Conservation (phyloP, 805 yeast species). For the Spencermartinsiella europaea region DNA sequence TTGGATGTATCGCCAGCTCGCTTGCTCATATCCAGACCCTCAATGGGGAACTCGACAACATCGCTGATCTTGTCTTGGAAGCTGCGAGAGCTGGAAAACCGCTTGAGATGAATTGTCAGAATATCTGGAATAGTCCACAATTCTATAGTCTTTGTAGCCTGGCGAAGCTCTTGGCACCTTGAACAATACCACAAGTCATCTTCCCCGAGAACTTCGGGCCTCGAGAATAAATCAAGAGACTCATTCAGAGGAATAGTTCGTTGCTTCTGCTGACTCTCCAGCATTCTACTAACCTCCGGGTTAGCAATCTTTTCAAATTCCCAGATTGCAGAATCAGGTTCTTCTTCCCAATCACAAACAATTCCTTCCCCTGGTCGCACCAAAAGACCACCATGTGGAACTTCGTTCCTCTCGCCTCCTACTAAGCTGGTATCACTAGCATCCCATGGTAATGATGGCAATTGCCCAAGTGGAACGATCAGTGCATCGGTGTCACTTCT, state of each 20-base stretch:
- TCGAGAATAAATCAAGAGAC: conserved; percentile 69
- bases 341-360: conserved; percentile 19
- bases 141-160: conserved; percentile 86
- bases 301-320: conserved; percentile 9
- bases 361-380: conserved; percentile 15
- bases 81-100: conserved; percentile 79
- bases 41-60: conserved; percentile 81
- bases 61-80: conserved; percentile 87
- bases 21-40: conserved; percentile 67
- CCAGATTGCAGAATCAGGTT: conserved; percentile 3
- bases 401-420: neutral
- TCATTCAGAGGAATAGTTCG: conserved; percentile 56
- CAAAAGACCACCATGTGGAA: neutral
- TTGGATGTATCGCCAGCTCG: conserved; percentile 38
- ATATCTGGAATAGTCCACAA: conserved; percentile 94
- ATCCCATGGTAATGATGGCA: neutral
- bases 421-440: neutral
- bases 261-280: conserved; percentile 24
- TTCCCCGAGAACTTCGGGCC: conserved; percentile 79
- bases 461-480: neutral
- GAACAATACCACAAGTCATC: conserved; percentile 96
- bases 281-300: conserved; percentile 16
- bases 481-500: neutral
- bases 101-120: conserved; percentile 79
- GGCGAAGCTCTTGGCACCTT: conserved; percentile 77